phyloP scores from a whole-genome alignment of 208 protist genomes.

The Vickermania spadyakhi region DNA sequence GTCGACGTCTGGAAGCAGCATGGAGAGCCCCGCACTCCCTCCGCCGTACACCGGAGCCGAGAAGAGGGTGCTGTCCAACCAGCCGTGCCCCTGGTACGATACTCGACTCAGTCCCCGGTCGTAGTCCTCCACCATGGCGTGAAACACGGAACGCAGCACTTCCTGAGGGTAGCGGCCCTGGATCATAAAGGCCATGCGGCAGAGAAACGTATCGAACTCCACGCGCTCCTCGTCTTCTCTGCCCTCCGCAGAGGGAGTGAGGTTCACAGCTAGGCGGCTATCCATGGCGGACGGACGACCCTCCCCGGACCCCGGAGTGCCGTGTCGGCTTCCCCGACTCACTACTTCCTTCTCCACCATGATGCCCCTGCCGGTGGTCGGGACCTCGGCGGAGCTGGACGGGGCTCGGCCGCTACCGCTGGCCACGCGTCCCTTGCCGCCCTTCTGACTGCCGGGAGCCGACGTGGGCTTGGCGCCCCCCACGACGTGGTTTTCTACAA shows the following conservation, averaged over 20 bases:
- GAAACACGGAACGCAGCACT: constrained; percentile 50
- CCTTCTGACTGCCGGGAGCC: background rate
- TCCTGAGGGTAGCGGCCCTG: constrained; percentile 60
- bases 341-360: too few species aligned
- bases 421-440: background rate
- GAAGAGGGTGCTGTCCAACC: background rate
- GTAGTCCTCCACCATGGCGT: constrained; percentile 26
- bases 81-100: background rate
- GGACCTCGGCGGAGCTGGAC: background rate
- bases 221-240: constrained; percentile 10
- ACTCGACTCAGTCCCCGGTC: constrained; percentile 1
- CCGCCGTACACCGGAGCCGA: background rate
- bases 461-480: background rate
- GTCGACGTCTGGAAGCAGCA: background rate
- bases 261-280: background rate
- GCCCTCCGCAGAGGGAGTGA: background rate
- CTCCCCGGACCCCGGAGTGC: background rate
- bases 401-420: background rate
- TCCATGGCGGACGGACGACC: background rate
- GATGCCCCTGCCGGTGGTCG: too few species aligned
- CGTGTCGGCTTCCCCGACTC: background rate
- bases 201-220: constrained; percentile 60
- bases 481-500: too few species aligned
- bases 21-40: background rate
- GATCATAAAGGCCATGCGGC: constrained; percentile 63